Conservation (phyloP, 1,284 basidiomycete genomes). For the Boletus holoroseus region DNA sequence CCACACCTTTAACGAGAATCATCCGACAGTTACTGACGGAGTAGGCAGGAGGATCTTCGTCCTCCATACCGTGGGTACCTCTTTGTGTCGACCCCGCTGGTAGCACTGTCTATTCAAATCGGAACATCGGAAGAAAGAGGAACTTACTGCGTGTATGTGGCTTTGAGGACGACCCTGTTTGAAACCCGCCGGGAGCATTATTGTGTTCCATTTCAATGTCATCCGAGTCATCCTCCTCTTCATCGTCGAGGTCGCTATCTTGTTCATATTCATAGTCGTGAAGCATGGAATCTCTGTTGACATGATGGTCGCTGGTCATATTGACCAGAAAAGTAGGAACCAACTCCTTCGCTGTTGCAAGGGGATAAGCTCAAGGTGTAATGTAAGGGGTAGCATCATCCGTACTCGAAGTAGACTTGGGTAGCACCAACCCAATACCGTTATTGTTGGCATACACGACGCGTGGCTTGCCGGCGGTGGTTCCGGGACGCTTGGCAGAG, state of each 20-base stretch:
- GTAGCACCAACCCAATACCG: constrained; percentile 16
- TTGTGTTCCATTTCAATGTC: neutral
- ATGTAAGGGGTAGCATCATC: neutral
- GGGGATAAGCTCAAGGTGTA: neutral
- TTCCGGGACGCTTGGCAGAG: constrained; percentile 16
- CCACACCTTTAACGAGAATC: constrained; percentile 28
- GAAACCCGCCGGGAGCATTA: neutral
- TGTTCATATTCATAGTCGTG: constrained; percentile 29
- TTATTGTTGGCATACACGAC: constrained; percentile 23
- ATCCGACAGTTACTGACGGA: constrained; percentile 25
- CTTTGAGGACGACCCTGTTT: constrained; percentile 3
- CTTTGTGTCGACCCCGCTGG: neutral
- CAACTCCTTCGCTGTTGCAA: constrained; percentile 10
- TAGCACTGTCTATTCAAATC: neutral
- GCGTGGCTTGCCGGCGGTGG: constrained; percentile 21
- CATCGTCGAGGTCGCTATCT: constrained; percentile 32
- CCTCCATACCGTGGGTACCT: neutral
- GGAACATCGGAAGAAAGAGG: neutral
- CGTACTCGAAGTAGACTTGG: constrained; percentile 16
- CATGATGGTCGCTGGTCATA: constrained; percentile 23
- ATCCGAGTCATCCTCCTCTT: constrained; percentile 5
- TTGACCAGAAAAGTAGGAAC: constrained; percentile 21
- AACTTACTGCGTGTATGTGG: constrained; percentile 7
- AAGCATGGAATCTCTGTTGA: constrained; percentile 20
- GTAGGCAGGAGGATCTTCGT: constrained; percentile 24